Conservation (phyloP, 257 asterid species). For the Plectranthus barbatus region DNA sequence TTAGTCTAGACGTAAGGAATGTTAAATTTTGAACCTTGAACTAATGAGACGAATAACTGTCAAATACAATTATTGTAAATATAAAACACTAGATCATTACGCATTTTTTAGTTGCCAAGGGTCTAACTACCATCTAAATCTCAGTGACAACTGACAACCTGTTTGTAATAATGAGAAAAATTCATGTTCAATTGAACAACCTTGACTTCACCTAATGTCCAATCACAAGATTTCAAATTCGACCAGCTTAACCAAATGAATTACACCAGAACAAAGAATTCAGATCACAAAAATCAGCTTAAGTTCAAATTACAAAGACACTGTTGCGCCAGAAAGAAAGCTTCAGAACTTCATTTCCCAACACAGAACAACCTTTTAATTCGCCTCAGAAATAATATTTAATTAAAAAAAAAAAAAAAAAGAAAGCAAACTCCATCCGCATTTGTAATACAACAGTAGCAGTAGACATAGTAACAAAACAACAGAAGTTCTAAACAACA, state of each 20-base stretch:
- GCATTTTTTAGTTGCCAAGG: too few species aligned
- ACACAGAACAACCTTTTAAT: too few species aligned
- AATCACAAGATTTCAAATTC: too few species aligned
- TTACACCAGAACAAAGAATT: neutral
- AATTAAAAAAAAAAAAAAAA: too few species aligned
- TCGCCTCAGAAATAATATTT: too few species aligned
- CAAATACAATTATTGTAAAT: neutral
- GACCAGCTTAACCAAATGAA: too few species aligned
- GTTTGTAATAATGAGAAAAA: neutral
- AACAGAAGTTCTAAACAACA: too few species aligned
- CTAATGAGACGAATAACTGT: neutral
- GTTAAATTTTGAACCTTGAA: conserved; percentile 4
- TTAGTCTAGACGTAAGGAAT: neutral
- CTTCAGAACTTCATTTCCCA: neutral
- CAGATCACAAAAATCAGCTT: neutral
- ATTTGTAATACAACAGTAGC: neutral
- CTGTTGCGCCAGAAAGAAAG: neutral
- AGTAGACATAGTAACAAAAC: neutral
- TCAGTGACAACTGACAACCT: too few species aligned
- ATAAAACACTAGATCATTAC: neutral
- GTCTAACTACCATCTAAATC: too few species aligned
- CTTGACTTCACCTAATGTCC: too few species aligned
- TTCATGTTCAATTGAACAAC: too few species aligned
- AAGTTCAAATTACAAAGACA: neutral
- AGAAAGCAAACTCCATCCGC: too few species aligned